These are phyloP conservation scores for Cenchrus fungigraminus DNA, from an alignment of 176 grass and related monocot species.

Conservation along the genomic window DNA sequence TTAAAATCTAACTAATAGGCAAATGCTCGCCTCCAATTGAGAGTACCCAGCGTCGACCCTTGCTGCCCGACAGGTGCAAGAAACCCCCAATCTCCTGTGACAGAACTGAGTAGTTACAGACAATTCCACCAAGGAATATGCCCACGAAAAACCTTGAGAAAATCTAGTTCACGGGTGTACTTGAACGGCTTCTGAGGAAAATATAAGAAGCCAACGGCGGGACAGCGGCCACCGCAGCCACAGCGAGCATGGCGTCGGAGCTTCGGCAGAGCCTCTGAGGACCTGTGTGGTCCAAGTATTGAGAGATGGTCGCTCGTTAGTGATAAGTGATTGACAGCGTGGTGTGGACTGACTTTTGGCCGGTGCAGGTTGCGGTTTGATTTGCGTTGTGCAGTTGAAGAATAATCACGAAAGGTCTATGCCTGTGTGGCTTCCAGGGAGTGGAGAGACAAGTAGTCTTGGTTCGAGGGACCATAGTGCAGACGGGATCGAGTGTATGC, in stretches of 20 bases:
- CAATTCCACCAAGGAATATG: not conserved
- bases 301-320: too few relatives aligned
- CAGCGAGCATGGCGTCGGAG: not conserved
- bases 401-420: too few relatives aligned
- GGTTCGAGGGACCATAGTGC: too few relatives aligned
- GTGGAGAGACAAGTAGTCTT: too few relatives aligned
- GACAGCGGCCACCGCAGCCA: not conserved
- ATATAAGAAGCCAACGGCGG: not conserved
- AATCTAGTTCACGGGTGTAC: not conserved
- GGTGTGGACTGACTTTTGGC: too few relatives aligned
- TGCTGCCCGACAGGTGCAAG: constrained; percentile 13
- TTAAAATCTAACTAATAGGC: not conserved
- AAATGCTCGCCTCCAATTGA: constrained; percentile 43
- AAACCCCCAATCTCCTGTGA: constrained; percentile 18
- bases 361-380: too few relatives aligned
- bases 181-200: not conserved
- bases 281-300: too few relatives aligned
- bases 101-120: not conserved
- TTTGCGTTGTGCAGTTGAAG: too few relatives aligned
- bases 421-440: too few relatives aligned
- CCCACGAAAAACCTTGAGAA: not conserved
- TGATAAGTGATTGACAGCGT: too few relatives aligned
- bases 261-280: too few relatives aligned
- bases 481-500: too few relatives aligned
- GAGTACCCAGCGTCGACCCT: constrained; percentile 39